Evolutionary conservation across 106 monocot species (phyloP).

Genomic region (Dendrobium catenatum): DNA sequence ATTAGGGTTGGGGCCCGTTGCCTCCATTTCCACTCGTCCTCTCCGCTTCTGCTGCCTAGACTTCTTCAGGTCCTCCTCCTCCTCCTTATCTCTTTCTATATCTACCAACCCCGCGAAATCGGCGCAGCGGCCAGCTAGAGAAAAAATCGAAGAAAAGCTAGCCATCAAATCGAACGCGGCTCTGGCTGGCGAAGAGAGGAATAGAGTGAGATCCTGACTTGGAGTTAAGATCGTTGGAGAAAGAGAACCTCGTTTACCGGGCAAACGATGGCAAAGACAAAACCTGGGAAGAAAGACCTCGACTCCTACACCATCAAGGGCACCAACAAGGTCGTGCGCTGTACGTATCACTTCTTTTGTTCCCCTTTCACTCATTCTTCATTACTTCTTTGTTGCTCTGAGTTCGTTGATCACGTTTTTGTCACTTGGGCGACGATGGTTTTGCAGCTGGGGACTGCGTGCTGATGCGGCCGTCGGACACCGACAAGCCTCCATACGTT

Average conservation of each 20-base stretch:
- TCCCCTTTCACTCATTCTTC: neutral
- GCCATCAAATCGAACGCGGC: neutral
- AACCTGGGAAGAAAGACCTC: conserved; percentile 24
- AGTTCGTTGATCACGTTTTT: neutral
- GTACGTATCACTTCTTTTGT: neutral
- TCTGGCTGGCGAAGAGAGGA: neutral
- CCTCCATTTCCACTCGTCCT: neutral
- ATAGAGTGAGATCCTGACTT: neutral
- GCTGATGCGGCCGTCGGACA: conserved; percentile 28
- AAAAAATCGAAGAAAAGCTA: neutral
- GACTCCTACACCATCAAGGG: conserved; percentile 33
- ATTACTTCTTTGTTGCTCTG: neutral
- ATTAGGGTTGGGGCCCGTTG: neutral
- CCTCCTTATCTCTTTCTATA: neutral
- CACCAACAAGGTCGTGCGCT: conserved; percentile 27
- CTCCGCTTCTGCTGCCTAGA: no score
- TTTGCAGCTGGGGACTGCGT: conserved; percentile 27
- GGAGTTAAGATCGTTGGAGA: neutral
- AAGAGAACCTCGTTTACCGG: neutral
- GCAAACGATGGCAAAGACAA: conserved; percentile 23
- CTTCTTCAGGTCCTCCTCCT: no score
- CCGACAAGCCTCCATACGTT: conserved; percentile 26
- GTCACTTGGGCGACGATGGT: neutral
- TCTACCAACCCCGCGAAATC: neutral
- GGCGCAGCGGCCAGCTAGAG: neutral